Evolutionary conservation across 2,329 filamentous ascomycete species (phyloP).

Genomic region (Clonostachys rosea): DNA sequence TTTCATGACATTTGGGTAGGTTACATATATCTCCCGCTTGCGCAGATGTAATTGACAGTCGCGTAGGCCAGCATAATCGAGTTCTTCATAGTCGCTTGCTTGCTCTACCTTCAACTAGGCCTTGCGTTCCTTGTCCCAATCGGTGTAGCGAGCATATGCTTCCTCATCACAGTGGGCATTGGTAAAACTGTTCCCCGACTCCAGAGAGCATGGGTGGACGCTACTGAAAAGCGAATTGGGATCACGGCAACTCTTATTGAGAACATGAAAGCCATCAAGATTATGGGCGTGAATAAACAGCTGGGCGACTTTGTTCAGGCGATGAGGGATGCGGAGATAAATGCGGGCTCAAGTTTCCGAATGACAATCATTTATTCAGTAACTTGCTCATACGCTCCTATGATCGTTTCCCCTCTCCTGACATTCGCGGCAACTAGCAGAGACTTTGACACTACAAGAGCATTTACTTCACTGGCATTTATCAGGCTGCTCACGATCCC

Average conservation of each 20-base stretch:
- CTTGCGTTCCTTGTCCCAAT: slow-evolving; percentile 41
- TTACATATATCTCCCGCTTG: slow-evolving; percentile 31
- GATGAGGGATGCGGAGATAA: slow-evolving; percentile 11
- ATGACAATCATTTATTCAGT: slow-evolving; percentile 3
- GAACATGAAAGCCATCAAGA: slow-evolving; percentile 24
- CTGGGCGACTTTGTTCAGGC: slow-evolving; percentile 10
- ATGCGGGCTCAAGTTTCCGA: slow-evolving; percentile 8
- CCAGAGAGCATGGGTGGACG: slow-evolving; percentile 22
- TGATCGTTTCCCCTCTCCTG: slow-evolving; percentile 5
- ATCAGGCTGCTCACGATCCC: neutral
- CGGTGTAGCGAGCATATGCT: slow-evolving; percentile 27
- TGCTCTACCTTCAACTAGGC: slow-evolving; percentile 40
- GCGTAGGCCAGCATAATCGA: too few species aligned
- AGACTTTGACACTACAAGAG: slow-evolving; percentile 6
- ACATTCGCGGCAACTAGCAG: slow-evolving; percentile 14
- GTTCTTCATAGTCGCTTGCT: slow-evolving; percentile 22
- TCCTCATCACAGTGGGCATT: neutral
- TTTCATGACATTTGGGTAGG: slow-evolving; percentile 36
- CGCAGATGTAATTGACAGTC: too few species aligned
- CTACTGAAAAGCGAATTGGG: slow-evolving; percentile 24
- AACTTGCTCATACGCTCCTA: slow-evolving; percentile 17
- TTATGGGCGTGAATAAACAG: slow-evolving; percentile 16
- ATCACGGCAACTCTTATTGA: slow-evolving; percentile 20
- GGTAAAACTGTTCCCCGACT: too few species aligned
- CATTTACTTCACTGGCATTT: neutral